phyloP scores from a whole-genome alignment of 2,329 filamentous ascomycete genomes.

The Fusarium clavum region DNA sequence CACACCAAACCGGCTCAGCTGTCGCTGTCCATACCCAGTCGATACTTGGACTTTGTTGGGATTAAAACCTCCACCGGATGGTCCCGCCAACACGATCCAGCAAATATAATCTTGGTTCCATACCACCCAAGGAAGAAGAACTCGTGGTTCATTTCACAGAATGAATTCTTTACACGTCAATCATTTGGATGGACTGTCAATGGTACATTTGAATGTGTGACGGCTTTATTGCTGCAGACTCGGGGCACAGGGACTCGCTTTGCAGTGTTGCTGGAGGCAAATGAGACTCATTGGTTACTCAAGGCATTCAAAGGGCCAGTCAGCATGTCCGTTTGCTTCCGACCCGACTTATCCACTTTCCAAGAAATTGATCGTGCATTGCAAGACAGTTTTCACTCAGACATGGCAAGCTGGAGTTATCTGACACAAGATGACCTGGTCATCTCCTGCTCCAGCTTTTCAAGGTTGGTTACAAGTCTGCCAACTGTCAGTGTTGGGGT shows the following conservation, averaged over 20 bases:
- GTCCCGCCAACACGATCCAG: not conserved
- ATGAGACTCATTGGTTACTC: not conserved
- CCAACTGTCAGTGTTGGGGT: too few relatives aligned
- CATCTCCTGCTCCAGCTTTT: too few relatives aligned
- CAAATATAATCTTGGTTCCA: not conserved
- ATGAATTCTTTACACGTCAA: fast-evolving
- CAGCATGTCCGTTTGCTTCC: not conserved
- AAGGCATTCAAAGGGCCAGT: not conserved
- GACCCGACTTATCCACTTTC: not conserved
- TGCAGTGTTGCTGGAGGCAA: not conserved
- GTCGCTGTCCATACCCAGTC: too few relatives aligned
- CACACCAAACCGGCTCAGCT: too few relatives aligned
- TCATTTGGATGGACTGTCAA: not conserved
- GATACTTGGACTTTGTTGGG: not conserved
- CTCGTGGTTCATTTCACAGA: not conserved
- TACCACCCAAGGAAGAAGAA: not conserved
- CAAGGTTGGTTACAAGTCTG: too few relatives aligned
- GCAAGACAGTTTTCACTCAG: not conserved
- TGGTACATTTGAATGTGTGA: not conserved
- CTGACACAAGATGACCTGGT: too few relatives aligned
- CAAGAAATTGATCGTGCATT: not conserved
- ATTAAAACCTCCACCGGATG: not conserved
- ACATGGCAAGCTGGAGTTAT: not conserved
- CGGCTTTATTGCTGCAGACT: not conserved
- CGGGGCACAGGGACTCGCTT: not conserved